Evolutionary conservation across 495 filamentous ascomycete genomes (phyloP).

Genomic region (Venustampulla echinocandica): DNA sequence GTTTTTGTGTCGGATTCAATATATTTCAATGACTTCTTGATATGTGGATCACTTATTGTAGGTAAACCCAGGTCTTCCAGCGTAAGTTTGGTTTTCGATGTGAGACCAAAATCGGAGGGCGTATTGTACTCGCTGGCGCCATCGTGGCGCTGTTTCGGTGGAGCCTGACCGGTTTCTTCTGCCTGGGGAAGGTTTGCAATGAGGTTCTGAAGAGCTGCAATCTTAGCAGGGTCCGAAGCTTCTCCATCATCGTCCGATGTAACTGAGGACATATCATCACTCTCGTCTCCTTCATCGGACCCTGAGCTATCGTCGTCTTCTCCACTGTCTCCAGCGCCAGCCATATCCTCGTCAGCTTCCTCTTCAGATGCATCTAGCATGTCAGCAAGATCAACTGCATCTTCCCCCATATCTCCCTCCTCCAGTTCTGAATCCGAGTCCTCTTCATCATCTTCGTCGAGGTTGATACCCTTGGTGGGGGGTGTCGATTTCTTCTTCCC

Average conservation of each 20-base stretch:
- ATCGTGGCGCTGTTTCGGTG: slow-evolving; percentile 14
- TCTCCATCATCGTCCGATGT: slow-evolving; percentile 40
- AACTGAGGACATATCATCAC: slow-evolving; percentile 34
- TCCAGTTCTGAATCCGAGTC: slow-evolving; percentile 45
- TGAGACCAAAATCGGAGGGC: slow-evolving; percentile 49
- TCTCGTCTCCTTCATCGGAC: slow-evolving; percentile 41
- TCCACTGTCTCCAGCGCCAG: not conserved
- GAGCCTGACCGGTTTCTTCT: slow-evolving; percentile 24
- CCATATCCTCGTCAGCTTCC: slow-evolving; percentile 24
- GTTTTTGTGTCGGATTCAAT: slow-evolving; percentile 38
- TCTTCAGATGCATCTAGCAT: slow-evolving; percentile 67
- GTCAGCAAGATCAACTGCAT: slow-evolving; percentile 75
- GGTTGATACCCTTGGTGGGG: slow-evolving; percentile 33
- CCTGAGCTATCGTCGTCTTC: slow-evolving; percentile 27
- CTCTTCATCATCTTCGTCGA: slow-evolving; percentile 50
- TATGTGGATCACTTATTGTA: slow-evolving; percentile 61
- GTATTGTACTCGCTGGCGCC: slow-evolving; percentile 39
- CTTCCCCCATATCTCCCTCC: slow-evolving; percentile 66
- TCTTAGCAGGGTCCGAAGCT: slow-evolving; percentile 46
- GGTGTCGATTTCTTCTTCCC: slow-evolving; percentile 22
- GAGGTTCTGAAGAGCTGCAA: slow-evolving; percentile 58
- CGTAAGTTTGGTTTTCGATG: slow-evolving; percentile 62
- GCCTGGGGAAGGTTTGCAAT: slow-evolving; percentile 56
- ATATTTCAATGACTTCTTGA: slow-evolving; percentile 74
- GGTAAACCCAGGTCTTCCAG: slow-evolving; percentile 64